A percentile compares a stretch with the other conserved stretches of the same genome.
Evolutionary conservation across 2,329 filamentous ascomycete genomes (phyloP).

Genomic region (Scorias spongiosa): DNA sequence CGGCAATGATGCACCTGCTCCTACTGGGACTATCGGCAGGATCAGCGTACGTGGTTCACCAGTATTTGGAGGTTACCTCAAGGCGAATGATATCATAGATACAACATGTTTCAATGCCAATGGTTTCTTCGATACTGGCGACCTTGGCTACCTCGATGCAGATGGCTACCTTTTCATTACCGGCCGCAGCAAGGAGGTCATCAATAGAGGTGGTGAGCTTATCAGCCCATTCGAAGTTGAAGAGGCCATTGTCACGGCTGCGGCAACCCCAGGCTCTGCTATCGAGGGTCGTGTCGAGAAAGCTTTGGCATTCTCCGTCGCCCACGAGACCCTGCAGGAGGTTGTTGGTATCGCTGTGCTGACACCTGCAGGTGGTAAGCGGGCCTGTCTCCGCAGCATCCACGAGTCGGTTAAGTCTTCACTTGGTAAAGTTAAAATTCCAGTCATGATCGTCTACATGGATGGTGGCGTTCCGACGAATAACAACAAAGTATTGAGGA

Average conservation of each 20-base stretch:
- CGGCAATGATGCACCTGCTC: conserved; percentile 20
- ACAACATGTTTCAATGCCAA: conserved; percentile 31
- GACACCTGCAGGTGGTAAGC: conserved; percentile 27
- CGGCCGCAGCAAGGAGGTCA: conserved; percentile 41
- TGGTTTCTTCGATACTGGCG: conserved; percentile 42
- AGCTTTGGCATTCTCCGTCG: conserved; percentile 38
- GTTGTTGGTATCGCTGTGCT: conserved; percentile 40
- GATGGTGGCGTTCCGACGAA: conserved; percentile 39
- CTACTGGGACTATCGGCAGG: conserved; percentile 25
- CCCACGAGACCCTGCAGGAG: conserved; percentile 40
- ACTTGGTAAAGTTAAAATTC: conserved; percentile 40
- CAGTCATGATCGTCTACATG: conserved; percentile 39
- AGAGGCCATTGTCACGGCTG: conserved; percentile 37
- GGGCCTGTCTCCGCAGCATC: conserved; percentile 34
- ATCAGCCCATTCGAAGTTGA: conserved; percentile 46
- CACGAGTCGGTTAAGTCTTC: conserved; percentile 33
- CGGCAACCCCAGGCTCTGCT: conserved; percentile 26
- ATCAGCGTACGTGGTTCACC: conserved; percentile 39
- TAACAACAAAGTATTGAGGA: conserved; percentile 44
- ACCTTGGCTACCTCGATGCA: conserved; percentile 37
- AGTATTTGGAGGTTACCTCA: conserved; percentile 37
- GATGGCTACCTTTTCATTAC: conserved; percentile 41
- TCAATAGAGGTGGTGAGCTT: conserved; percentile 43
- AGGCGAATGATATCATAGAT: conserved; percentile 28
- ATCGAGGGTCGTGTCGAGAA: conserved; percentile 34